Evolutionary conservation across 306 rosid genomes (phyloP), one percentile per base, ranked within the genome.

Genomic region (Cucurbita maxima): DNA sequence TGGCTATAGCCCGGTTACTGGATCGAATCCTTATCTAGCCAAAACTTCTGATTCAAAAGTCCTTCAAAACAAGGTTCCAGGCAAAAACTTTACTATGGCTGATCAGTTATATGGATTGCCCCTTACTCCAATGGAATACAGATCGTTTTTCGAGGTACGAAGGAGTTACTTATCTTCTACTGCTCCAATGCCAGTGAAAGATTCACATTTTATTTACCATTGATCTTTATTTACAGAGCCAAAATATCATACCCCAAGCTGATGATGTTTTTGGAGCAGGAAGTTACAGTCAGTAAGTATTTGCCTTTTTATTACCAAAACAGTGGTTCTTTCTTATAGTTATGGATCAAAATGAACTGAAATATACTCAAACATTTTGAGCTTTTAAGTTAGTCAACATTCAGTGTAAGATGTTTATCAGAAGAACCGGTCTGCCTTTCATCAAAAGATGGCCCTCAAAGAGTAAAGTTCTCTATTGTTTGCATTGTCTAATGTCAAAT

Each of bases 81-180:
- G 80, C 18, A 70, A 78, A 74, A 64, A 80, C 78, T 74, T 75
- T 58, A 83, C 43, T 63, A 67, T 64, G 54, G 82, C 77, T 47
- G 74, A 86, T 82, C 73, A 83, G 54, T 81, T 86, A 41, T 84
- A 86, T 73, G 96, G 97, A 56, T 83, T 85, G 13, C 98, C 98
- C 10, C 96, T 93, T 57, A 82, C 81, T 73, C 86, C 94, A 77
- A 83, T 80, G 79, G 98, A 93, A 79, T 93, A 93, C 76, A 83
- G 79, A 58, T 81, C 78, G 60, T 90, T 81, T 78, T 93, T 90
- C 61, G 94, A 85, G 98, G 98, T 93, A 69, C 71, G 80, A 71
- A 74, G 18, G 69, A 7, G 52, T 72, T 48, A 43, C 57, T 61
- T 81, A 52, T 57, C 71, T 12, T 47, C 72, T 77, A n/a, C 44